A percentile compares a stretch with the other conserved stretches of the same genome.
These are phyloP conservation scores for Capronia americana DNA, from an alignment of 2,329 filamentous ascomycete genomes.

Conservation along the genomic window DNA sequence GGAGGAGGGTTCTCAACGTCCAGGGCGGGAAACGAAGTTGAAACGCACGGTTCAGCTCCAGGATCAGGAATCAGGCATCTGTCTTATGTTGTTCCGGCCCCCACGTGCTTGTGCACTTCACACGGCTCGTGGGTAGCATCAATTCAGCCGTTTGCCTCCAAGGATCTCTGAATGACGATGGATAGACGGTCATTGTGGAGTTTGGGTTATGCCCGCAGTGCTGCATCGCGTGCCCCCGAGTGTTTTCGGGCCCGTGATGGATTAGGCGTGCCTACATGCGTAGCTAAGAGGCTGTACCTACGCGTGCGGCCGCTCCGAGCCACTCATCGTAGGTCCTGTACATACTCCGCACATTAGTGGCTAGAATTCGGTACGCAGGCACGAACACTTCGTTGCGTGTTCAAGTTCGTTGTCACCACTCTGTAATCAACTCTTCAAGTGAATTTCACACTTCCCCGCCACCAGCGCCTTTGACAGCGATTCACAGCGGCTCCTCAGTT, in stretches of 20 bases:
- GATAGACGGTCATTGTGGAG: constrained; percentile 12
- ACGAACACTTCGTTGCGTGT: background rate
- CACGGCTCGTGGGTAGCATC: background rate
- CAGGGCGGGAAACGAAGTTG: background rate
- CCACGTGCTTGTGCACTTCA: constrained; percentile 14
- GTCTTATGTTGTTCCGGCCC: constrained; percentile 1
- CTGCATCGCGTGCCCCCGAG: constrained; percentile 14
- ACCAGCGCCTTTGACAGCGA: background rate
- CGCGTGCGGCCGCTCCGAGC: constrained; percentile 1
- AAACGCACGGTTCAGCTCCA: constrained; percentile 10
- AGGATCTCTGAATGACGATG: constrained; percentile 12
- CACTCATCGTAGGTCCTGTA: background rate
- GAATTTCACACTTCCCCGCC: background rate
- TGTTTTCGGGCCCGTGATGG: background rate
- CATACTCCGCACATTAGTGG: background rate
- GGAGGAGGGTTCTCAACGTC: background rate
- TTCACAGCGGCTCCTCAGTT: background rate
- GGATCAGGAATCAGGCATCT: constrained; percentile 7
- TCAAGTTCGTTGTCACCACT: background rate
- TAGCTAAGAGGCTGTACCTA: background rate
- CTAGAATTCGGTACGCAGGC: background rate
- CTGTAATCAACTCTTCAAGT: background rate
- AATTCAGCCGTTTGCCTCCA: constrained; percentile 11
- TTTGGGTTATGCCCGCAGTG: constrained; percentile 18
- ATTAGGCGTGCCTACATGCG: background rate